Evolutionary conservation across 257 asterid genomes (phyloP).

Genomic region (Pogostemon cablin): DNA sequence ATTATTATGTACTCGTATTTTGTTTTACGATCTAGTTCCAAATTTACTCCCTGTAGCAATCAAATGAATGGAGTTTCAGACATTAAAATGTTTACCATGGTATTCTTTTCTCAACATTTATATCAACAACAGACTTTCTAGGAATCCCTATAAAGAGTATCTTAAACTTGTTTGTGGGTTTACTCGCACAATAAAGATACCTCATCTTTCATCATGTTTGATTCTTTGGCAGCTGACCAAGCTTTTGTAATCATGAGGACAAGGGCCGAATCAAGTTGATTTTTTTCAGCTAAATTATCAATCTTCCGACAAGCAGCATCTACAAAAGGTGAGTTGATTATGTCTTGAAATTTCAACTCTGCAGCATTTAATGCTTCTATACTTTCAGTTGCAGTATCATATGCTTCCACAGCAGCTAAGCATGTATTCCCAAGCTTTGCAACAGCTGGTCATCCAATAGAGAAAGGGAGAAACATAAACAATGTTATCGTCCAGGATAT

Average conservation of each 20-base stretch:
- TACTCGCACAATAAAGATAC: conserved; percentile 38
- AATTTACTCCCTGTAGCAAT: background rate
- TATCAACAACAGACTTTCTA: background rate
- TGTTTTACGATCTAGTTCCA: background rate
- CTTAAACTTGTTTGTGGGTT: background rate
- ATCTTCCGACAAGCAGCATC: conserved; percentile 91
- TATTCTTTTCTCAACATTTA: background rate
- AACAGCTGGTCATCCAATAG: conserved; percentile 54
- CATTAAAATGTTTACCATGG: background rate
- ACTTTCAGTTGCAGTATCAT: conserved; percentile 76
- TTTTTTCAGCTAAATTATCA: conserved; percentile 80
- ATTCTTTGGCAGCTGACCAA: conserved; percentile 96
- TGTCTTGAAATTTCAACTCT: conserved; percentile 86
- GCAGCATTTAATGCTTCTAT: conserved; percentile 76
- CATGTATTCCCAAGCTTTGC: conserved; percentile 72
- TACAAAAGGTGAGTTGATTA: conserved; percentile 81
- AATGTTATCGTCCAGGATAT: background rate
- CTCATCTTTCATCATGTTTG: conserved; percentile 85
- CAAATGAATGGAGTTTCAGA: background rate
- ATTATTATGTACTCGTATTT: background rate
- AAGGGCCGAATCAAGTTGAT: conserved; percentile 85
- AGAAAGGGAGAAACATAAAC: conserved; percentile 25
- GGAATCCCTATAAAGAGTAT: conserved; percentile 4
- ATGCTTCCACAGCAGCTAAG: conserved; percentile 81
- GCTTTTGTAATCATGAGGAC: conserved; percentile 90